Conservation (phyloP, 140 eudicot genomes). For the Erigeron philadelphicus region DNA sequence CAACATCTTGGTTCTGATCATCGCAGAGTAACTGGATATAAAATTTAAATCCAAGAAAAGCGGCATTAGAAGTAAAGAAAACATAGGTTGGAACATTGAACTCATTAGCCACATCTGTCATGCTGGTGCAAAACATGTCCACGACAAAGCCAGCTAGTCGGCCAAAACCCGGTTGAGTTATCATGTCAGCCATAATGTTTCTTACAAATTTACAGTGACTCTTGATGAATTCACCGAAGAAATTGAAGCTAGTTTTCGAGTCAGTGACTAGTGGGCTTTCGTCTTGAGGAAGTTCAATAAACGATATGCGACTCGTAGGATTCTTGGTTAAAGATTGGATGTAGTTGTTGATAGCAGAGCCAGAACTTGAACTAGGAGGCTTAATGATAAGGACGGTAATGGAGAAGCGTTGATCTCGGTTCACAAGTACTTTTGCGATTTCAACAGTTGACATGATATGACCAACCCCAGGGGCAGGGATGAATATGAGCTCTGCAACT, state of each 20-base stretch:
- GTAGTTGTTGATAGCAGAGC: conserved; percentile 16
- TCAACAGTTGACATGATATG: conserved; percentile 34
- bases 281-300: conserved; percentile 30
- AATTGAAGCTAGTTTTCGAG: conserved; percentile 12
- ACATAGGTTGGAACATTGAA: conserved; percentile 33
- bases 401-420: conserved; percentile 29
- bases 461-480: conserved; percentile 40
- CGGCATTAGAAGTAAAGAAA: conserved; percentile 34
- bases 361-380: conserved; percentile 17
- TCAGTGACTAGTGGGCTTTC: neutral
- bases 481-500: conserved; percentile 29
- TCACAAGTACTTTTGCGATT: conserved; percentile 29
- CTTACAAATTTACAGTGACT: conserved; percentile 27
- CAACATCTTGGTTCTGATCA: conserved; percentile 19
- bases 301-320: conserved; percentile 8
- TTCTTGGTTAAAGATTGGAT: conserved; percentile 16
- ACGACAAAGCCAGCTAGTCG: conserved; percentile 31
- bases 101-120: conserved; percentile 43
- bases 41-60: conserved; percentile 25
- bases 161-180: conserved; percentile 6
- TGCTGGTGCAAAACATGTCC: conserved; percentile 34
- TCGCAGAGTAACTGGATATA: conserved; percentile 20
- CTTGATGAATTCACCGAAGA: conserved; percentile 13
- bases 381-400: conserved; percentile 30
- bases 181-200: conserved; percentile 20